Percentiles rank a stretch among this genome's conserved stretches.
Evolutionary conservation across 2,329 filamentous ascomycete species (phyloP).

Genomic region (Diplocarpon rosae): DNA sequence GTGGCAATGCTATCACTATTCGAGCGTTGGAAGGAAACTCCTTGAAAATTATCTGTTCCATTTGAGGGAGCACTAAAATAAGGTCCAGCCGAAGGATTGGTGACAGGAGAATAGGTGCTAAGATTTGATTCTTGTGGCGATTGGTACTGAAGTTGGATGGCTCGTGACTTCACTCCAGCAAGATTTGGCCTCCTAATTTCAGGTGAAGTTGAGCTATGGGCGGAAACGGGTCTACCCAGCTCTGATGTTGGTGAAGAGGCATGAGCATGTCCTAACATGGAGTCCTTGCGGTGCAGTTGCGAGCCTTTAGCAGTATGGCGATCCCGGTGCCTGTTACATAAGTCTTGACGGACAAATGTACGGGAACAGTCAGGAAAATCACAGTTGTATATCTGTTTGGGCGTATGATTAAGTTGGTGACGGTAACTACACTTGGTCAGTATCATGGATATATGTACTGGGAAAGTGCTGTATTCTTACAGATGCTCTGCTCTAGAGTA

Average conservation of each 20-base stretch:
- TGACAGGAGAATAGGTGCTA: conserved; percentile 23
- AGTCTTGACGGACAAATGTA: conserved; percentile 84
- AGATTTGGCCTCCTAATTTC: conserved; percentile 23
- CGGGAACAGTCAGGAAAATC: conserved; percentile 85
- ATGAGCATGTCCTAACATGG: conserved; percentile 41
- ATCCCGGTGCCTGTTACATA: conserved; percentile 77
- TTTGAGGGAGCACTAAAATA: conserved; percentile 22
- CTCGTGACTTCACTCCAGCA: conserved; percentile 18
- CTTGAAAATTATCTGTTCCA: conserved; percentile 18
- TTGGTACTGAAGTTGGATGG: conserved; percentile 24
- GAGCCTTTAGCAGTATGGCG: conserved; percentile 72
- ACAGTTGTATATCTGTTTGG: conserved; percentile 90
- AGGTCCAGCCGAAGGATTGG: conserved; percentile 21
- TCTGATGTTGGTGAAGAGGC: conserved; percentile 27
- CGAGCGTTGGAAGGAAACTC: conserved; percentile 21
- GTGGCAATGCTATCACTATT: conserved; percentile 23
- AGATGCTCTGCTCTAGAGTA: conserved; percentile 95
- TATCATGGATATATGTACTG: background rate
- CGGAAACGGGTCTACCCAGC: conserved; percentile 14
- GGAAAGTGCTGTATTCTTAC: conserved; percentile 37
- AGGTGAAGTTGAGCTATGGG: conserved; percentile 23
- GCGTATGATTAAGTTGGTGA: conserved; percentile 90
- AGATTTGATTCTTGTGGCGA: conserved; percentile 23
- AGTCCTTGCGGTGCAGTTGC: conserved; percentile 64
- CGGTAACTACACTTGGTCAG: conserved; percentile 46